Conservation (phyloP, 768 basidiomycete species). For the Pisolithus sp. region DNA sequence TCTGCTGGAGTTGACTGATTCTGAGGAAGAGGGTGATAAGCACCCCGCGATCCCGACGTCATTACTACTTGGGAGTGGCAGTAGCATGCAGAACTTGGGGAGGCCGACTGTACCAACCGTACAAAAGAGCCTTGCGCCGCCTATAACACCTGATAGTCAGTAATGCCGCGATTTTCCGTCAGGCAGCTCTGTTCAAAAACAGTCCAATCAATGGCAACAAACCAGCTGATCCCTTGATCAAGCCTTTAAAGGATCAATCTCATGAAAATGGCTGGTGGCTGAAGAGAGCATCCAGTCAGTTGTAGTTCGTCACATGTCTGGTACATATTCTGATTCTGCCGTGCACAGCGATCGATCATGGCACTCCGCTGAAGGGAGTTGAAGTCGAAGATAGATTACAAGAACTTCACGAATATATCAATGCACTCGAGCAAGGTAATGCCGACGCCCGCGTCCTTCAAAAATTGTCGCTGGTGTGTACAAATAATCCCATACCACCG, state of each 20-base stretch:
- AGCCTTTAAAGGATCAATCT: constrained; percentile 59
- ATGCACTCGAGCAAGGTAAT: constrained; percentile 45
- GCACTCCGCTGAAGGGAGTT: constrained; percentile 36
- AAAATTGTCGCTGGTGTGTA: constrained; percentile 58
- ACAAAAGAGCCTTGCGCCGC: constrained; percentile 31
- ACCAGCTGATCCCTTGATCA: constrained; percentile 52
- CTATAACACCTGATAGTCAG: constrained; percentile 63
- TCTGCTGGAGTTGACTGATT: constrained; percentile 78
- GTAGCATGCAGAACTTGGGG: constrained; percentile 34
- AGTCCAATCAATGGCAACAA: constrained; percentile 59
- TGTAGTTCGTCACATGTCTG: not conserved
- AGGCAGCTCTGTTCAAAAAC: constrained; percentile 75
- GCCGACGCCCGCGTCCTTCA: constrained; percentile 53
- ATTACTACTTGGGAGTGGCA: constrained; percentile 40
- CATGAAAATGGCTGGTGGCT: constrained; percentile 83
- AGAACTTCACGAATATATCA: constrained; percentile 50
- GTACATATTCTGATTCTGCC: constrained; percentile 8
- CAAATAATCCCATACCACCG: constrained; percentile 44
- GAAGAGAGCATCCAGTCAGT: constrained; percentile 66
- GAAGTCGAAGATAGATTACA: constrained; percentile 36
- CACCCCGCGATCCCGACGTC: constrained; percentile 52
- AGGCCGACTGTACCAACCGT: constrained; percentile 30
- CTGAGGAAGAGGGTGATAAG: constrained; percentile 54
- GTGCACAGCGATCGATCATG: constrained; percentile 36
- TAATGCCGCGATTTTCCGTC: constrained; percentile 53